Percentiles rank a stretch among this genome's conserved stretches.
phyloP scores from a whole-genome alignment of 2,329 filamentous ascomycete species.

The Orbilia blumenaviensis region DNA sequence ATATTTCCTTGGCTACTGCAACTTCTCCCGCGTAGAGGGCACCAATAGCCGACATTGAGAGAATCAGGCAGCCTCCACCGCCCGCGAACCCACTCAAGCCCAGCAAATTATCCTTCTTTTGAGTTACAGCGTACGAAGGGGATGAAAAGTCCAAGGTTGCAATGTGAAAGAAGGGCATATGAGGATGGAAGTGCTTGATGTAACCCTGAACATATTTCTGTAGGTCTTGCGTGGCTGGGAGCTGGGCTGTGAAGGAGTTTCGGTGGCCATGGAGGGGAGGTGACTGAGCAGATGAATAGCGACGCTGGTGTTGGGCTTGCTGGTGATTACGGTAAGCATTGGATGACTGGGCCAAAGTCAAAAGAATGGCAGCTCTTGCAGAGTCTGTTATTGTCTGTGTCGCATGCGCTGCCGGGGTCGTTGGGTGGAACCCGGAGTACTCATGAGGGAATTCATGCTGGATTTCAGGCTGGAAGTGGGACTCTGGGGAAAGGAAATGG shows the following conservation, averaged over 20 bases:
- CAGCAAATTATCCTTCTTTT: constrained; percentile 69
- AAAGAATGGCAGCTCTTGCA: constrained; percentile 71
- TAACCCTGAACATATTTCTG: constrained; percentile 91
- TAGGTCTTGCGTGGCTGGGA: constrained; percentile 84
- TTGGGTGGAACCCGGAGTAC: constrained; percentile 61
- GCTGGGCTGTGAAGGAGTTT: constrained; percentile 61
- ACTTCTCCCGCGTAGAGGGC: constrained; percentile 88
- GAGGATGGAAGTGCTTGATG: constrained; percentile 90
- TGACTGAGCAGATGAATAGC: constrained; percentile 58
- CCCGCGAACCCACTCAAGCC: constrained; percentile 70
- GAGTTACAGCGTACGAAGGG: constrained; percentile 70
- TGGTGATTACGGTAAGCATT: constrained; percentile 70
- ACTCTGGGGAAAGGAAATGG: constrained; percentile 64
- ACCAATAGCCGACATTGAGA: constrained; percentile 87
- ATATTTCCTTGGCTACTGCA: constrained; percentile 80
- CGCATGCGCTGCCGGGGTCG: constrained; percentile 61
- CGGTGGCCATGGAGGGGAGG: constrained; percentile 56
- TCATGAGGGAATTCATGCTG: constrained; percentile 69
- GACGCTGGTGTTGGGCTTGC: constrained; percentile 65
- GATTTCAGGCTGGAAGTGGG: constrained; percentile 63
- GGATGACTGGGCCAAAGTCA: constrained; percentile 70
- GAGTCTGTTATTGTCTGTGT: constrained; percentile 74
- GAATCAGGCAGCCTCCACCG: constrained; percentile 83
- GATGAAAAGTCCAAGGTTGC: constrained; percentile 90
- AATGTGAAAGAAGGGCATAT: constrained; percentile 92